Evolutionary conservation across 495 filamentous ascomycete species (phyloP).

Genomic region (Cercophora newfieldiana): DNA sequence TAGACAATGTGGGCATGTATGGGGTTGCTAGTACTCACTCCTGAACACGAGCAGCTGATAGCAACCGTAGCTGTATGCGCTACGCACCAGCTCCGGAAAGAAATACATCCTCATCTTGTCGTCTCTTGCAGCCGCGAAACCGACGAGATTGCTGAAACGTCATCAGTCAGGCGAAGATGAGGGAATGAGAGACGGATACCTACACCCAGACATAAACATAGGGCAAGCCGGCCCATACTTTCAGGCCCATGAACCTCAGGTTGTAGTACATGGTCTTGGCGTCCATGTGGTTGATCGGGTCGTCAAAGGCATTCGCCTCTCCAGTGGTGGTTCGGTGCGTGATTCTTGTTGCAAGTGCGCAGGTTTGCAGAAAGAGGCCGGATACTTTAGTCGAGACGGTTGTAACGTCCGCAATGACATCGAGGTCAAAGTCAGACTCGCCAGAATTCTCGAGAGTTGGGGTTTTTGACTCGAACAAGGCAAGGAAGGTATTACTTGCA

Average conservation of each 20-base stretch:
- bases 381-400: neutral
- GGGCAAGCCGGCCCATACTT: constrained; percentile 13
- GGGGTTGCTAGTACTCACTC: neutral
- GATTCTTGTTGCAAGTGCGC: constrained; percentile 13
- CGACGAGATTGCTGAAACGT: constrained; percentile 10
- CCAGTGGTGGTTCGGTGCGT: constrained; percentile 3
- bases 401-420: constrained; percentile 4
- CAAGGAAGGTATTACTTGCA: neutral
- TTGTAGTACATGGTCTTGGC: constrained; percentile 5
- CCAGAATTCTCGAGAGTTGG: neutral
- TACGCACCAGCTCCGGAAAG: constrained; percentile 17
- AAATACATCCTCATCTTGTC: constrained; percentile 11
- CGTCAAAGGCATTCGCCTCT: constrained; percentile 1
- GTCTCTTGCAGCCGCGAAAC: constrained; percentile 12
- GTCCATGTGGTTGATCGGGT: neutral
- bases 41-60: constrained; percentile 17
- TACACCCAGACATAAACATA: constrained; percentile 23
- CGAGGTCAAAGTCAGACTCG: neutral
- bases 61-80: constrained; percentile 18
- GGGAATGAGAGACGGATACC: neutral
- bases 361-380: constrained; percentile 12
- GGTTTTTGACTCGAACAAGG: neutral
- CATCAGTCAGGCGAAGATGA: neutral
- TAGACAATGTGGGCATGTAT: neutral
- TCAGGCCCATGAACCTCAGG: constrained; percentile 10